These are phyloP conservation scores for Penicillium herquei DNA, from an alignment of 495 filamentous ascomycete genomes.

Conservation along the genomic window DNA sequence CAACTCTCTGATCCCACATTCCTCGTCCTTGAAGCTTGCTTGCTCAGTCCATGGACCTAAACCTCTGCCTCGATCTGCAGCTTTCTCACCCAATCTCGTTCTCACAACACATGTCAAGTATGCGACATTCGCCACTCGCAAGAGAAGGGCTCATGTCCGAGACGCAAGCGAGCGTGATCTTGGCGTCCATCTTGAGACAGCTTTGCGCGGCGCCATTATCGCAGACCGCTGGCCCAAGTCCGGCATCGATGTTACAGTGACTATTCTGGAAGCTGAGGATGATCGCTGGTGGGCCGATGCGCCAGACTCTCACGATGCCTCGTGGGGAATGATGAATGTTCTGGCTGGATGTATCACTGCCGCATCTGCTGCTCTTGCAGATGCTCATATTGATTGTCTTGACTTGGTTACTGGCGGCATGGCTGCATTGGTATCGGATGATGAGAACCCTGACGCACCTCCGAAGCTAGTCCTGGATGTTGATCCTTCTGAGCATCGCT, in stretches of 20 bases:
- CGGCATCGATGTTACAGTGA: constrained; percentile 87
- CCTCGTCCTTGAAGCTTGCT: constrained; percentile 77
- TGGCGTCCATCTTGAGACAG: constrained; percentile 85
- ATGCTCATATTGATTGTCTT: constrained; percentile 94
- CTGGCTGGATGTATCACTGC: constrained; percentile 91
- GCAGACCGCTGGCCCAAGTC: constrained; percentile 96
- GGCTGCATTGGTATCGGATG: constrained; percentile 66
- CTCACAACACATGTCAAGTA: constrained; percentile 93
- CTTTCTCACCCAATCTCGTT: constrained; percentile 86
- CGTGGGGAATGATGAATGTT: constrained; percentile 84
- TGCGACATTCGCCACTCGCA: constrained; percentile 84
- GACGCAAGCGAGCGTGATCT: constrained; percentile 87
- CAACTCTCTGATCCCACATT: constrained; percentile 46
- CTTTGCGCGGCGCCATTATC: constrained; percentile 83
- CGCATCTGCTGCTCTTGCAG: constrained; percentile 90
- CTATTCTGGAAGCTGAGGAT: constrained; percentile 86
- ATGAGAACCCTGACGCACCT: constrained; percentile 25
- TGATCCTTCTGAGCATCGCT: constrained; percentile 70
- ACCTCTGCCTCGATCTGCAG: constrained; percentile 81
- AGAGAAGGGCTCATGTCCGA: constrained; percentile 81
- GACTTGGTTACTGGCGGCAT: constrained; percentile 89
- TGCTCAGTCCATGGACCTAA: constrained; percentile 92
- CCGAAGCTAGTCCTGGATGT: constrained; percentile 75
- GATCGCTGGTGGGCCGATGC: constrained; percentile 62
- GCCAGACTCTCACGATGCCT: constrained; percentile 45